Conservation (phyloP, 2,329 filamentous ascomycete genomes). For the Diplodia sapinea region DNA sequence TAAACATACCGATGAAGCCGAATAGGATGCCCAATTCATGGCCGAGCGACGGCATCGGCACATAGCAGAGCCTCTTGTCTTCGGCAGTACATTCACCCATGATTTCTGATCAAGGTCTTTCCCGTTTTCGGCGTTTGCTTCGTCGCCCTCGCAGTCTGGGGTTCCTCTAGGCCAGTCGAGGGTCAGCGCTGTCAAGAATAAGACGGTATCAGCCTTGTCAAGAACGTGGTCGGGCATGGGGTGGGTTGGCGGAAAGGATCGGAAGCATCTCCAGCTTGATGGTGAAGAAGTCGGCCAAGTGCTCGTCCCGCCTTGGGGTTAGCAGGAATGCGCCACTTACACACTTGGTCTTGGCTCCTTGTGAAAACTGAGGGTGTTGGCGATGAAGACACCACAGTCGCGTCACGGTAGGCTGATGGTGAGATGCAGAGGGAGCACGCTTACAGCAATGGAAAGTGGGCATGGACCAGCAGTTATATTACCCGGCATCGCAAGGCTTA, state of each 20-base stretch:
- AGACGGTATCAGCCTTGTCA: constrained; percentile 10
- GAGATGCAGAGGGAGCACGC: background rate
- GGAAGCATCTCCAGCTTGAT: constrained; percentile 7
- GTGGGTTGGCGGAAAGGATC: background rate
- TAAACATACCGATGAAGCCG: constrained; percentile 36
- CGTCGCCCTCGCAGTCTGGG: too few relatives aligned
- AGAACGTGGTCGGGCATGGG: background rate
- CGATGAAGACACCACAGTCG: too few relatives aligned
- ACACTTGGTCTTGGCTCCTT: constrained; percentile 15
- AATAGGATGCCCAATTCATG: constrained; percentile 39
- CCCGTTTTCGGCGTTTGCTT: background rate
- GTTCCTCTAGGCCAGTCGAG: background rate
- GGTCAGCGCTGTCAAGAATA: background rate
- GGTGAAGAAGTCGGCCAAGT: constrained; percentile 8
- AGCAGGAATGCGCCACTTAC: constrained; percentile 19
- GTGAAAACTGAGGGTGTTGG: background rate
- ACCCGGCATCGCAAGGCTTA: constrained; percentile 8
- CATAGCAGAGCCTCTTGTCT: constrained; percentile 26
- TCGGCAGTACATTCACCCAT: constrained; percentile 29
- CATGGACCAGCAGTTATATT: background rate
- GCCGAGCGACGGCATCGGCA: constrained; percentile 35
- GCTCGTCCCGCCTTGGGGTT: constrained; percentile 11
- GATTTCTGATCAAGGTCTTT: background rate
- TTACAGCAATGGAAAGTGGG: background rate
- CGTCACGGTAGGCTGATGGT: background rate